phyloP scores from a whole-genome alignment of 2,329 filamentous ascomycete species.

The Cladosporium sphaerospermum region DNA sequence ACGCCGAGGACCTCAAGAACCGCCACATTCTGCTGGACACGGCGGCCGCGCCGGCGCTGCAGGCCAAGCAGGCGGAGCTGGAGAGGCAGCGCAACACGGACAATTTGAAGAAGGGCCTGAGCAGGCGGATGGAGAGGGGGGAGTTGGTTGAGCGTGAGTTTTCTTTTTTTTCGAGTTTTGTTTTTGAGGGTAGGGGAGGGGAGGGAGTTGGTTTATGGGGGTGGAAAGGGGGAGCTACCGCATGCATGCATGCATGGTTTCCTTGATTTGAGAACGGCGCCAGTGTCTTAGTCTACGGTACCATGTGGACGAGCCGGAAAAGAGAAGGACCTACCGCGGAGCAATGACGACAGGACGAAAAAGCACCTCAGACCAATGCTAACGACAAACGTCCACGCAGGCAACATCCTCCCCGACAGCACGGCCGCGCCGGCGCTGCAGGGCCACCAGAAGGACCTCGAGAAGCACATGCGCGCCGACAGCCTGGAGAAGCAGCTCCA shows the following conservation, averaged over 20 bases:
- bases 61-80: constrained; percentile 56
- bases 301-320: too few species aligned
- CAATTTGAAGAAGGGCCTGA: constrained; percentile 57
- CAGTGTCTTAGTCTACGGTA: too few species aligned
- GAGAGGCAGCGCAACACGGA: constrained; percentile 59
- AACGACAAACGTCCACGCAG: constrained; percentile 36
- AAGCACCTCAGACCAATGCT: too few species aligned
- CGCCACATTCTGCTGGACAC: constrained; percentile 63
- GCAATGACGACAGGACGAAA: not conserved
- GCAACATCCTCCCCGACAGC: constrained; percentile 79
- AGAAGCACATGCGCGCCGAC: constrained; percentile 82
- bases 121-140: constrained; percentile 60
- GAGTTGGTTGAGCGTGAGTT: constrained; percentile 71
- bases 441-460: constrained; percentile 75
- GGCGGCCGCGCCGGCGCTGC: constrained; percentile 60
- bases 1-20: constrained; percentile 59
- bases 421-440: constrained; percentile 71
- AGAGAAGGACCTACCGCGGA: not conserved
- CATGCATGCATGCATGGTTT: too few species aligned
- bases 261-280: too few species aligned
- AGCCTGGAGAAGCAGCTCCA: constrained; percentile 81
- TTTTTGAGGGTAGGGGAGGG: not conserved
- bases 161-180: not conserved
- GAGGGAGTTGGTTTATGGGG: too few species aligned
- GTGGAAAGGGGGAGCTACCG: too few species aligned